Conservation (phyloP, 1,284 basidiomycete species). For the Rhodofomes roseus region DNA sequence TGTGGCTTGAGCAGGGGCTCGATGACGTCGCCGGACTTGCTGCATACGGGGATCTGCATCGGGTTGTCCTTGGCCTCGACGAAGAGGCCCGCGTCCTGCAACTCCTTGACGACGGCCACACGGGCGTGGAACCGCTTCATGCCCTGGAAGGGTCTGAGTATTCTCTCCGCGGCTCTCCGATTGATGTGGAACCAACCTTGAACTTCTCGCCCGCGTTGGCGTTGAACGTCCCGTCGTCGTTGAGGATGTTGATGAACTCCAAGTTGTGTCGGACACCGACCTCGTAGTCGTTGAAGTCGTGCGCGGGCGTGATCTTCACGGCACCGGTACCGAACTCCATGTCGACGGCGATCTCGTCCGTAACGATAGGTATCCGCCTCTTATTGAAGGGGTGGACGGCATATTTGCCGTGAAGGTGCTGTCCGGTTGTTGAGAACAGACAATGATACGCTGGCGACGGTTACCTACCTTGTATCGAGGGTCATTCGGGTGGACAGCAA, state of each 20-base stretch:
- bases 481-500: slow-evolving; percentile 96
- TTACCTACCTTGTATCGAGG: slow-evolving; percentile 69
- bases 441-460: not conserved
- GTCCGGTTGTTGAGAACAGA: not conserved
- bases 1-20: slow-evolving; percentile 97
- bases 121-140: slow-evolving; percentile 97
- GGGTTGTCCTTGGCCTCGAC: slow-evolving; percentile 94
- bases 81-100: slow-evolving; percentile 87
- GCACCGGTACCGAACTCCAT: slow-evolving; percentile 98
- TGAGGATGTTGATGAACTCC: slow-evolving; percentile 93
- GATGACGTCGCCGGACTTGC: slow-evolving; percentile 95
- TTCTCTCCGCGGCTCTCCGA: not conserved
- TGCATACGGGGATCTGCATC: slow-evolving; percentile 93
- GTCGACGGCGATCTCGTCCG: slow-evolving; percentile 80
- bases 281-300: slow-evolving; percentile 97
- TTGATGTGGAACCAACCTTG: slow-evolving; percentile 19
- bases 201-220: slow-evolving; percentile 83
- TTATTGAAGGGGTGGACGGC: slow-evolving; percentile 89
- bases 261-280: slow-evolving; percentile 88
- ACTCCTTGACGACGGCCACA: slow-evolving; percentile 77
- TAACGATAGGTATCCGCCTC: slow-evolving; percentile 86
- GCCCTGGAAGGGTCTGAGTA: slow-evolving; percentile 46
- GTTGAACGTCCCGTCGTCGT: slow-evolving; percentile 97
- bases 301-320: slow-evolving; percentile 99
- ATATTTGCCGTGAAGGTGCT: slow-evolving; percentile 92